Evolutionary conservation across 2,329 filamentous ascomycete genomes (phyloP).

Genomic region (Cladophialophora immunda): DNA sequence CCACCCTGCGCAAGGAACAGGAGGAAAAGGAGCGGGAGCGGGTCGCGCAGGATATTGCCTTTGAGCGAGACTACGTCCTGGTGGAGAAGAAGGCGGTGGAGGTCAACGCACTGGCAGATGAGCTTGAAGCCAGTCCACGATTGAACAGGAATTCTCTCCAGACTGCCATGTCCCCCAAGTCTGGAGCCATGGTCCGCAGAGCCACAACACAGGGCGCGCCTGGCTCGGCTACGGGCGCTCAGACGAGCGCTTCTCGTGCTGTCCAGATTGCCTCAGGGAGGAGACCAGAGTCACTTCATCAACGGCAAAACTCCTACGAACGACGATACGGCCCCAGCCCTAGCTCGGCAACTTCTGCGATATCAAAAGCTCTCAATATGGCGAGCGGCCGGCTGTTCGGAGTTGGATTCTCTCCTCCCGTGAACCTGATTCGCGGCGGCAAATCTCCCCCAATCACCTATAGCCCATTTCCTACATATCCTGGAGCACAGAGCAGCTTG

Average conservation of each 20-base stretch:
- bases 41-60: constrained; percentile 84
- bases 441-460: constrained; percentile 57
- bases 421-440: constrained; percentile 55
- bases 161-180: constrained; percentile 60
- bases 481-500: constrained; percentile 75
- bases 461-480: constrained; percentile 84
- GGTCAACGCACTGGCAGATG: constrained; percentile 96
- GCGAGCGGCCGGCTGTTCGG: constrained; percentile 72
- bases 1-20: constrained; percentile 45
- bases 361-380: constrained; percentile 94
- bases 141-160: constrained; percentile 61
- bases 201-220: constrained; percentile 80
- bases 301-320: constrained; percentile 82
- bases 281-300: constrained; percentile 68
- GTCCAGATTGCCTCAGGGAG: constrained; percentile 77
- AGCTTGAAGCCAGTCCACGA: constrained; percentile 84
- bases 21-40: constrained; percentile 64
- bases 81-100: constrained; percentile 96
- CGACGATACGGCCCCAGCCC: constrained; percentile 76
- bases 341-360: constrained; percentile 85
- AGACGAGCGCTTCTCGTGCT: constrained; percentile 74
- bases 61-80: constrained; percentile 93
- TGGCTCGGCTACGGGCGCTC: constrained; percentile 73
- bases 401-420: constrained; percentile 59
- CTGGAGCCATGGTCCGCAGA: constrained; percentile 74